Conservation (phyloP, 257 asterid species). For the Ehretia macrophylla region DNA sequence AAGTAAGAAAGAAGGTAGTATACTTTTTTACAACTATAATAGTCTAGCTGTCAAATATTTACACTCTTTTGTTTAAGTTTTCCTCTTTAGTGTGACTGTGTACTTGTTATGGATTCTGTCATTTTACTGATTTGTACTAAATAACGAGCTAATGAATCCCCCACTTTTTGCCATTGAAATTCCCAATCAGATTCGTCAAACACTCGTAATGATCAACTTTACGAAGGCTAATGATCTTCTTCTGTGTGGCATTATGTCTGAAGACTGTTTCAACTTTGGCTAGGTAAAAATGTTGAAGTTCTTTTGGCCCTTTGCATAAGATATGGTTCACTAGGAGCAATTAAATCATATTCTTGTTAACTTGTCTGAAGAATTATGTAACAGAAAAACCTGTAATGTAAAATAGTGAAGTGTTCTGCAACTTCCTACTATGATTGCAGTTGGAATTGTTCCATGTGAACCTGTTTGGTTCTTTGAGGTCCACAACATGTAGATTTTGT, state of each 20-base stretch:
- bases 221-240: not conserved
- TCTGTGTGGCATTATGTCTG: not conserved
- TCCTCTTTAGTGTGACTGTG: too few relatives aligned
- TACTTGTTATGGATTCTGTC: too few relatives aligned
- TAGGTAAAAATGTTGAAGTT: not conserved
- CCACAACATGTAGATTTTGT: conserved; percentile 21
- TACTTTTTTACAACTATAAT: not conserved
- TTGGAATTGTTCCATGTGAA: conserved; percentile 10
- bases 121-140: too few relatives aligned
- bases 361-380: not conserved
- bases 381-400: not conserved
- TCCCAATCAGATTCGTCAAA: too few relatives aligned
- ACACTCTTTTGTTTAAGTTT: not conserved
- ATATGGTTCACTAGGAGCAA: not conserved
- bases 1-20: not conserved
- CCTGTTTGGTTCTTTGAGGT: conserved; percentile 24
- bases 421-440: not conserved
- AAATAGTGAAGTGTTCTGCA: not conserved
- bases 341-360: not conserved
- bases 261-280: not conserved
- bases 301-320: not conserved
- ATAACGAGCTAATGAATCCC: too few relatives aligned
- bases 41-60: not conserved
- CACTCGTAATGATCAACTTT: too few relatives aligned
- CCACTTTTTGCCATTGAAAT: too few relatives aligned